Base-by-base conservation (phyloP, 2,329 filamentous ascomycete genomes). In the Alternaria dauci region DNA sequence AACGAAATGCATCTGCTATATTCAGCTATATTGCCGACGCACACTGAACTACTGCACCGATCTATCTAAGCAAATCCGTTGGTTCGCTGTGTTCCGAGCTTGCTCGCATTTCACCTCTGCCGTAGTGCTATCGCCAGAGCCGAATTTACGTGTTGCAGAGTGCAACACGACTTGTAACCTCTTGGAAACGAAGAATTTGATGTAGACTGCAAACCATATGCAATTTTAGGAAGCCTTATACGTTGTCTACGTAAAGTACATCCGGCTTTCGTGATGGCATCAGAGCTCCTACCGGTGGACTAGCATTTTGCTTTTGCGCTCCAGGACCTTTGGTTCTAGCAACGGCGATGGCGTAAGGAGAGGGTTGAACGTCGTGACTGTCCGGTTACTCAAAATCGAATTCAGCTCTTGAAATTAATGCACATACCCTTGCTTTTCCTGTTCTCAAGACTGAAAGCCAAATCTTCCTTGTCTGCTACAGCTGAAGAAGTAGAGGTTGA, bases 311-410 rank as follows among this genome's bases (percentile, higher is more conserved):
- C 53, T 59, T 52, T 55, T 69, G 9, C 57, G 58, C 43, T 68
- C 64, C 18, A 65, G 28, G 5, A 58, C 58, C 23, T 62, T 69
- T 1, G 66, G 66, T 8, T 69, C 68, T 11, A 70, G 55, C 28
- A 70, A 53, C 7, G 60, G 52, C 14, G 66, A 68, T 7, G 68
- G 66, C 28, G 66, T 66, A n/a, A 70, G 62, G 7, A 70, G 34
- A 18, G 66, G 66, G 43, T 69, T 67, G 20, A 66, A 69, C 6
- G 52, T 55, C 2, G 50, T 46, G 18, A 68, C 63, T 68, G 8
- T 26, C n/a, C 8, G 2, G 20, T 32, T 12, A 34, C 46, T 48
- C 30, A 48, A 8, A 4, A 48, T 25, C 32, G 30, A 7, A 12
- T 8, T 20, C 16, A 44, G 30, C 23, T 32, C 16, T 18, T 18